Conservation (phyloP, 83 land plant genomes). For the Thuja plicata region DNA sequence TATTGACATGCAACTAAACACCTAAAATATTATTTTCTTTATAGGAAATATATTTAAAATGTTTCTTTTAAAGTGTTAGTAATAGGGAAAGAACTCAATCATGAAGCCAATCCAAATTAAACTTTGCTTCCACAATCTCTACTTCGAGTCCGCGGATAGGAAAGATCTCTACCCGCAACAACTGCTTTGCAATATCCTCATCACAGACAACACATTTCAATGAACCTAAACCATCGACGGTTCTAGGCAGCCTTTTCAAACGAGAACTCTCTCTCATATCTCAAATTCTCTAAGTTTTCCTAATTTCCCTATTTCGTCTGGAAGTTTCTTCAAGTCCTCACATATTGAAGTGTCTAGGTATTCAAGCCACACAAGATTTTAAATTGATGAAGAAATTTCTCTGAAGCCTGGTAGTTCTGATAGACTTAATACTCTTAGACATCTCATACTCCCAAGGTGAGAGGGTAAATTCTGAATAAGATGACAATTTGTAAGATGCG, state of each 20-base stretch:
- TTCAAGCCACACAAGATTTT: slow-evolving; percentile 26
- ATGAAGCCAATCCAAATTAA: slow-evolving; percentile 1
- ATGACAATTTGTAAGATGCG: slow-evolving; percentile 49
- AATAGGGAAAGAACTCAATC: neutral
- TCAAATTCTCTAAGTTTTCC: slow-evolving; percentile 48
- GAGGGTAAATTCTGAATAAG: slow-evolving; percentile 32
- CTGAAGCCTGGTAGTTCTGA: slow-evolving; percentile 42
- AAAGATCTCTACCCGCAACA: slow-evolving; percentile 11
- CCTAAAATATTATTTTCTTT: too few species aligned
- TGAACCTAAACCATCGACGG: slow-evolving; percentile 12
- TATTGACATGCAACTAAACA: too few species aligned
- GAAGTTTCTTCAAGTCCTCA: slow-evolving; percentile 34
- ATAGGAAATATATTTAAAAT: too few species aligned
- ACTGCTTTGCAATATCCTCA: slow-evolving; percentile 41
- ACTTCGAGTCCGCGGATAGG: neutral
- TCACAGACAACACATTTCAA: slow-evolving; percentile 50
- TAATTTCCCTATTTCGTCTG: slow-evolving; percentile 38
- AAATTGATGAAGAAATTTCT: slow-evolving; percentile 35
- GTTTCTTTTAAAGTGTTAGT: neutral
- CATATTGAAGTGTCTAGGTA: slow-evolving; percentile 56
- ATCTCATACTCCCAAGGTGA: slow-evolving; percentile 29
- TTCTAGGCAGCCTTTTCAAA: slow-evolving; percentile 34
- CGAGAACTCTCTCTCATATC: slow-evolving; percentile 61
- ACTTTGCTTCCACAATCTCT: neutral
- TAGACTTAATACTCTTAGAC: slow-evolving; percentile 35